phyloP scores from a whole-genome alignment of 805 yeast genomes.

The Saturnispora sekii region DNA sequence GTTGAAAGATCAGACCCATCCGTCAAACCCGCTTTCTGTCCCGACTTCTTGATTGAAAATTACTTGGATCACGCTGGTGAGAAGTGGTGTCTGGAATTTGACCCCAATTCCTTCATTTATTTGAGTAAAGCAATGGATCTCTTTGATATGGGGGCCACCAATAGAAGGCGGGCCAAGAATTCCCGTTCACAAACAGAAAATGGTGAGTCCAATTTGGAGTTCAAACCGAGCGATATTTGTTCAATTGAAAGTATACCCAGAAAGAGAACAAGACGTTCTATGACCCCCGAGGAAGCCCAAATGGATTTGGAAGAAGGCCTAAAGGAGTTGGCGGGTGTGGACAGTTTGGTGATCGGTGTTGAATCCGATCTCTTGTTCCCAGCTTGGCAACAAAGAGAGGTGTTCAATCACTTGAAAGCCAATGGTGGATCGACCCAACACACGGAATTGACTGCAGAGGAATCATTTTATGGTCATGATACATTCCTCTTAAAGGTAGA shows the following conservation, averaged over 20 bases:
- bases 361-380: constrained; percentile 89
- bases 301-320: constrained; percentile 62
- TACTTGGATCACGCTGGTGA: constrained; percentile 93
- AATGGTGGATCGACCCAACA: constrained; percentile 39
- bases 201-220: constrained; percentile 20
- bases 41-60: constrained; percentile 87
- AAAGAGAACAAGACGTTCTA: constrained; percentile 33
- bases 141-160: constrained; percentile 60
- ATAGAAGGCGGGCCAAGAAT: constrained; percentile 34
- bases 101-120: constrained; percentile 80
- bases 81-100: constrained; percentile 84
- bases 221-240: constrained; percentile 25
- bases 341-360: constrained; percentile 79
- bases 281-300: constrained; percentile 45
- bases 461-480: constrained; percentile 84
- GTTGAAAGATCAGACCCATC: constrained; percentile 76
- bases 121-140: constrained; percentile 92
- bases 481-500: constrained; percentile 75
- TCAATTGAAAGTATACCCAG: constrained; percentile 45
- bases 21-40: constrained; percentile 78
- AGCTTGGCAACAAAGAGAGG: constrained; percentile 87
- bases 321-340: constrained; percentile 48
- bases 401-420: constrained; percentile 46
- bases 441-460: constrained; percentile 65
- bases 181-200: constrained; percentile 32